A percentile compares a stretch with the other conserved stretches of the same genome.
These are phyloP conservation scores for Exophiala dermatitidis DNA, from an alignment of 2,329 filamentous ascomycete species.

Conservation along the genomic window DNA sequence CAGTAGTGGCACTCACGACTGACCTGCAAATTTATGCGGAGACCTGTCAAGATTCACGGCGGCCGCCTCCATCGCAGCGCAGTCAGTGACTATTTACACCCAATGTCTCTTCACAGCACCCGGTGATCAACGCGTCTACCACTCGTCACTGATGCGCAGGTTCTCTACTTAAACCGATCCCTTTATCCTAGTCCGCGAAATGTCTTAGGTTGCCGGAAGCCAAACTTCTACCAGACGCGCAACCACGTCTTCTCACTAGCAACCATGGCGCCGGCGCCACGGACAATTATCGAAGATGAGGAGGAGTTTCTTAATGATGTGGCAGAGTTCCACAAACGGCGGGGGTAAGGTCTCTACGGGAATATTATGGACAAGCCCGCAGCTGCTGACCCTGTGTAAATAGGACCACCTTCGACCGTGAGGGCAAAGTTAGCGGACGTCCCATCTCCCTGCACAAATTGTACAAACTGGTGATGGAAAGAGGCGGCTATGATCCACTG, in stretches of 20 bases:
- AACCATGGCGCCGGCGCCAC: constrained; percentile 13
- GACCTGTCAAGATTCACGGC: not conserved
- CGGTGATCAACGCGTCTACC: not conserved
- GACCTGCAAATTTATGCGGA: not conserved
- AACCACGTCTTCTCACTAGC: not conserved
- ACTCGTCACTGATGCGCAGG: not conserved
- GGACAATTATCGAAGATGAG: constrained; percentile 51
- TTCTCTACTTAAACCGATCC: not conserved
- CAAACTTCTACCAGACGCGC: not conserved
- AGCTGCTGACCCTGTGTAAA: constrained; percentile 5
- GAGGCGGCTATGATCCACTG: constrained; percentile 80
- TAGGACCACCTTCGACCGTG: constrained; percentile 65
- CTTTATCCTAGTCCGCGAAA: not conserved
- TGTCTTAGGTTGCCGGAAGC: not conserved
- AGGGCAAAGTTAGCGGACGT: constrained; percentile 71
- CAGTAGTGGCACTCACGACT: no score
- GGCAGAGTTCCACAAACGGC: constrained; percentile 65
- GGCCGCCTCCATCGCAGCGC: not conserved
- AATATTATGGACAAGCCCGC: constrained; percentile 2
- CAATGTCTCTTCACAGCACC: not conserved
- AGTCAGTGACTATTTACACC: not conserved
- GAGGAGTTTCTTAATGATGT: constrained; percentile 70
- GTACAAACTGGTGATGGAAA: constrained; percentile 67
- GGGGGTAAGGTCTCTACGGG: constrained; percentile 49
- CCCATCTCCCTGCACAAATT: constrained; percentile 71